Conservation (phyloP, 2,329 filamentous ascomycete species). For the Fonsecaea monophora region DNA sequence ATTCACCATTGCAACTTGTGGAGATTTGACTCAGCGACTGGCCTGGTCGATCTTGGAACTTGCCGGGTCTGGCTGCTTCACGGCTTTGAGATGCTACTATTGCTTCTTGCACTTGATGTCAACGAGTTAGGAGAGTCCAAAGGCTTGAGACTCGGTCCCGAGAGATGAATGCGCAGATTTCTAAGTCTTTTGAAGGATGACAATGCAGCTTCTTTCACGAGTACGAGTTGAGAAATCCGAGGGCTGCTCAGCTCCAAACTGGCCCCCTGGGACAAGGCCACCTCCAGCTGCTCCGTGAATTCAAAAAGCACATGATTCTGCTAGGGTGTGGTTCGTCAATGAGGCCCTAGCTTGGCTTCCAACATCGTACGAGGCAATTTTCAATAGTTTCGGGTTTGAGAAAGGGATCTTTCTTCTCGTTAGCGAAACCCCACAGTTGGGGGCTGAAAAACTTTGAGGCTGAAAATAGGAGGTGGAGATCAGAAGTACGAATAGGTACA, state of each 20-base stretch:
- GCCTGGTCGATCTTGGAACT: background rate
- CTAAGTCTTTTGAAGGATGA: background rate
- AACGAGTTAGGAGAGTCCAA: background rate
- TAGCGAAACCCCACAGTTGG: constrained; percentile 15
- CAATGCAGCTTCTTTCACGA: background rate
- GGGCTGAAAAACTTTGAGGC: constrained; percentile 9
- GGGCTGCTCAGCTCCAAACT: background rate
- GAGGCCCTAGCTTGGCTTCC: background rate
- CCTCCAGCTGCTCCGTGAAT: background rate
- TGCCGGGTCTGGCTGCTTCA: background rate
- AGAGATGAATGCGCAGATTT: background rate
- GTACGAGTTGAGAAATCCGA: background rate
- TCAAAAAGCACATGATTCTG: background rate
- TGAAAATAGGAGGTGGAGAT: constrained; percentile 17
- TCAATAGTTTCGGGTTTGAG: constrained; percentile 3
- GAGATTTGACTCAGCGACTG: constrained; percentile 4
- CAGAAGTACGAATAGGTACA: background rate
- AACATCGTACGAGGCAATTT: background rate
- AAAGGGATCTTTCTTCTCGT: constrained; percentile 10
- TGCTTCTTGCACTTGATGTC: background rate
- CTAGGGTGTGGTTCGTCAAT: background rate
- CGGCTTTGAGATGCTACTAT: background rate
- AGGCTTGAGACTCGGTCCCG: background rate
- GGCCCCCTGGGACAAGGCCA: background rate
- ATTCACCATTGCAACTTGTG: background rate